Percentiles rank a stretch among this genome's conserved stretches.
Evolutionary conservation across 441 rosid species (phyloP).

Genomic region (Gossypium trilobum): DNA sequence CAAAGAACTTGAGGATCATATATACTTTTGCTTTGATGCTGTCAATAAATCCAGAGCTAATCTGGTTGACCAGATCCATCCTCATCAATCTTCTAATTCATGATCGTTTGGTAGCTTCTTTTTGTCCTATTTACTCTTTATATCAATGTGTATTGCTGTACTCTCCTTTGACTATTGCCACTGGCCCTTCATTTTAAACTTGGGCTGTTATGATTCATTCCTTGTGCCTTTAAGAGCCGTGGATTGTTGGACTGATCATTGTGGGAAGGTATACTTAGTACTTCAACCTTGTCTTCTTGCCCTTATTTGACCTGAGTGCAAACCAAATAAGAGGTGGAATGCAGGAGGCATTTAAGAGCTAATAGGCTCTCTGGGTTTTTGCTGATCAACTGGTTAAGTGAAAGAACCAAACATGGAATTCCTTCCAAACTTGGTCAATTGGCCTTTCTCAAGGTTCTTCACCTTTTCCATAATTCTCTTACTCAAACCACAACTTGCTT

Average conservation of each 20-base stretch:
- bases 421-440: background rate
- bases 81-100: constrained; percentile 28
- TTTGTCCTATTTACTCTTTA: background rate
- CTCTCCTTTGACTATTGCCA: background rate
- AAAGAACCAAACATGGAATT: constrained; percentile 33
- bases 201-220: background rate
- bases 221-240: background rate
- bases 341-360: constrained; percentile 18
- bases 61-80: constrained; percentile 48
- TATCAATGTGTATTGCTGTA: background rate
- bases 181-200: constrained; percentile 5
- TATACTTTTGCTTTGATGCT: constrained; percentile 12
- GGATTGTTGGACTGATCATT: background rate
- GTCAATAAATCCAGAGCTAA: constrained; percentile 51
- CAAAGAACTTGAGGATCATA: constrained; percentile 8
- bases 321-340: constrained; percentile 32
- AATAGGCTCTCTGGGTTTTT: constrained; percentile 38
- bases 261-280: background rate
- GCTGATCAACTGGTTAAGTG: constrained; percentile 36
- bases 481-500: too few species aligned
- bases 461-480: background rate
- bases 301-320: constrained; percentile 28
- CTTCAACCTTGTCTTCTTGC: background rate
- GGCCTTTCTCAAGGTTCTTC: background rate
- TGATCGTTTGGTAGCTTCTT: constrained; percentile 15